Percentiles rank a stretch among this genome's conserved stretches.
phyloP scores from a whole-genome alignment of 208 protist genomes.

The Paratrypanosoma confusum region DNA sequence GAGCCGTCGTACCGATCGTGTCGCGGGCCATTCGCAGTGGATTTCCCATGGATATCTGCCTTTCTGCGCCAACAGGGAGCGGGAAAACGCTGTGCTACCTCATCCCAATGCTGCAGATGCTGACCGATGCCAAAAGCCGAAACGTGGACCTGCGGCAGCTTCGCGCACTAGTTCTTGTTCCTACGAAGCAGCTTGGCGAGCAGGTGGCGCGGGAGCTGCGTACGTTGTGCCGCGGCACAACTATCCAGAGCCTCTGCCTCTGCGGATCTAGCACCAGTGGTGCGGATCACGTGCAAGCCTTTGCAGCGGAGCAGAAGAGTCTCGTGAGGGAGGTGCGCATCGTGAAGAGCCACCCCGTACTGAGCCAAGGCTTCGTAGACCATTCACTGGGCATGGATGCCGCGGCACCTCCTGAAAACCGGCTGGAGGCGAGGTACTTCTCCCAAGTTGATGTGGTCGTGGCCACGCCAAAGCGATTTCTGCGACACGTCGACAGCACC shows the following conservation, averaged over 20 bases:
- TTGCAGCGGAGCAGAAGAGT: too few species aligned
- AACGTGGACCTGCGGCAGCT: slow-evolving; percentile 49
- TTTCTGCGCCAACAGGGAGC: slow-evolving; percentile 83
- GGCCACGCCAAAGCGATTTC: slow-evolving; percentile 67
- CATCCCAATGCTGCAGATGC: slow-evolving; percentile 54
- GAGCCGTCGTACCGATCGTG: slow-evolving; percentile 59
- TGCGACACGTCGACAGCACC: slow-evolving; percentile 65
- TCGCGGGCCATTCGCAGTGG: slow-evolving; percentile 45
- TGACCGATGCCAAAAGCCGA: slow-evolving; percentile 40
- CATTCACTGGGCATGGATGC: too few species aligned
- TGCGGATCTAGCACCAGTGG: slow-evolving; percentile 33
- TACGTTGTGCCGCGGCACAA: slow-evolving; percentile 49
- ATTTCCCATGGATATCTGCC: slow-evolving; percentile 78
- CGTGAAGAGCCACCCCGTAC: too few species aligned
- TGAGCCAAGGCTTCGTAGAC: too few species aligned
- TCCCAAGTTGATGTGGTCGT: slow-evolving; percentile 72
- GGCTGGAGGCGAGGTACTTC: slow-evolving; percentile 26
- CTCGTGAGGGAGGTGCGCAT: too few species aligned
- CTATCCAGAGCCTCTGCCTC: slow-evolving; percentile 45
- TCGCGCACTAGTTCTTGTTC: slow-evolving; percentile 72
- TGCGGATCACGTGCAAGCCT: too few species aligned
- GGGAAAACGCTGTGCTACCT: slow-evolving; percentile 88
- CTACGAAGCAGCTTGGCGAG: slow-evolving; percentile 61
- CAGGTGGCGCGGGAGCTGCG: slow-evolving; percentile 67
- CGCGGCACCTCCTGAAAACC: neutral